phyloP scores from a whole-genome alignment of 1,139 yeast genomes.

The Yamadazyma atlantica region DNA sequence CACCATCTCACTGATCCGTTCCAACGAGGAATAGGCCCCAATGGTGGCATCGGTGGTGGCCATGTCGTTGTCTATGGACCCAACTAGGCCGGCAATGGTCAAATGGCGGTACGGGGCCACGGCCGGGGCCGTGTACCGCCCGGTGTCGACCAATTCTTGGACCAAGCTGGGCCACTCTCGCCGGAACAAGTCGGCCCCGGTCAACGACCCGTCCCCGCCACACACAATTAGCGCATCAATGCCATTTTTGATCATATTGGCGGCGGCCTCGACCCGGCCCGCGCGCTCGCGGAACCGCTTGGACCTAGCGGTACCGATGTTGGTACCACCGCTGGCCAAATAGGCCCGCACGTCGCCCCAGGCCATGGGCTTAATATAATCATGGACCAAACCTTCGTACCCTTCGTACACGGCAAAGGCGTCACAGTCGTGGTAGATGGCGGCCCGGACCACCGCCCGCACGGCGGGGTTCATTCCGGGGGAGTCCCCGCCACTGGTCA shows the following conservation, averaged over 20 bases:
- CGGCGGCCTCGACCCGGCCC: conserved; percentile 68
- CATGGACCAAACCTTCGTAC: conserved; percentile 68
- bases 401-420: conserved; percentile 78
- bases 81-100: conserved; percentile 76
- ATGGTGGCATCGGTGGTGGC: conserved; percentile 79
- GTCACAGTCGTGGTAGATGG: conserved; percentile 68
- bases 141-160: conserved; percentile 53
- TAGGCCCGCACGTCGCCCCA: conserved; percentile 81
- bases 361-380: conserved; percentile 60
- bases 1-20: conserved; percentile 72
- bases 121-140: conserved; percentile 51
- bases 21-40: conserved; percentile 78
- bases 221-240: conserved; percentile 79
- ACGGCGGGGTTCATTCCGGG: conserved; percentile 87
- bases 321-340: conserved; percentile 75
- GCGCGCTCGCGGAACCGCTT: conserved; percentile 64
- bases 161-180: conserved; percentile 77
- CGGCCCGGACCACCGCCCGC: conserved; percentile 75
- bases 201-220: conserved; percentile 85
- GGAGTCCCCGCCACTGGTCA: conserved; percentile 89
- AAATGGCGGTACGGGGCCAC: conserved; percentile 54
- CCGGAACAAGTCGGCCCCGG: conserved; percentile 81
- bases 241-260: conserved; percentile 67
- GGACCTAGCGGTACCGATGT: conserved; percentile 80
- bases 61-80: conserved; percentile 85